A percentile compares a stretch with the other conserved stretches of the same genome.
These are phyloP conservation scores for Aureobasidium sp. DNA, from an alignment of 2,329 filamentous ascomycete species.

Conservation along the genomic window DNA sequence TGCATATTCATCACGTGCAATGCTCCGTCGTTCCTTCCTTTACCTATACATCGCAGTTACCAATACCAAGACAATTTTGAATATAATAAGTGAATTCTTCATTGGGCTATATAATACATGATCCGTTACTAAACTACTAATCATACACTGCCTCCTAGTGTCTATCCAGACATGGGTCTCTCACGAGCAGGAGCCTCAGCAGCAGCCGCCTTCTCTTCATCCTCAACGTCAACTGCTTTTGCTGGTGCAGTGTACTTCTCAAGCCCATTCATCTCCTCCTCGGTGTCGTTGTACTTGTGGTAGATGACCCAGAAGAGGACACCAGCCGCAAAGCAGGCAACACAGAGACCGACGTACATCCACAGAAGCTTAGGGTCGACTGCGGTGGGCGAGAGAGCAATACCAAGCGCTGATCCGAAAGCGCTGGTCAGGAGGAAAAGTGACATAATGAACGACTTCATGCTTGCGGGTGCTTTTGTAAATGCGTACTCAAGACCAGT, in stretches of 20 bases:
- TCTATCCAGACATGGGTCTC: not conserved
- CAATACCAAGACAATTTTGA: not conserved
- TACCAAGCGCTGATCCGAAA: constrained; percentile 50
- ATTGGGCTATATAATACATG: not conserved
- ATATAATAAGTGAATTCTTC: not conserved
- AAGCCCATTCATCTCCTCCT: constrained; percentile 43
- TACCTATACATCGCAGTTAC: no score
- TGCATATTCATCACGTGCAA: not conserved
- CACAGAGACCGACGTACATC: constrained; percentile 37
- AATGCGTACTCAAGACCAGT: constrained; percentile 39
- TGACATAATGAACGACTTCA: constrained; percentile 43
- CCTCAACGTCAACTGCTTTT: not conserved
- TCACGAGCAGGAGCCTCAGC: not conserved
- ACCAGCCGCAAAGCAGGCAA: constrained; percentile 16
- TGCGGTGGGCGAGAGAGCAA: constrained; percentile 51
- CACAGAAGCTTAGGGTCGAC: constrained; percentile 57
- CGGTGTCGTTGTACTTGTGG: constrained; percentile 36
- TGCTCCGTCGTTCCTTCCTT: not conserved
- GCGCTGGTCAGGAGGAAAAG: constrained; percentile 54
- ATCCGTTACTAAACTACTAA: constrained; percentile 6
- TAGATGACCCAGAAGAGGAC: constrained; percentile 23
- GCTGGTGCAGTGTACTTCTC: constrained; percentile 21
- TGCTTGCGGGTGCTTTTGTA: constrained; percentile 31
- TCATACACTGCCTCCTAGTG: not conserved
- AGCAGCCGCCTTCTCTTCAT: not conserved